Base-by-base conservation (phyloP, 768 basidiomycete genomes). In the Auricularia sp. region DNA sequence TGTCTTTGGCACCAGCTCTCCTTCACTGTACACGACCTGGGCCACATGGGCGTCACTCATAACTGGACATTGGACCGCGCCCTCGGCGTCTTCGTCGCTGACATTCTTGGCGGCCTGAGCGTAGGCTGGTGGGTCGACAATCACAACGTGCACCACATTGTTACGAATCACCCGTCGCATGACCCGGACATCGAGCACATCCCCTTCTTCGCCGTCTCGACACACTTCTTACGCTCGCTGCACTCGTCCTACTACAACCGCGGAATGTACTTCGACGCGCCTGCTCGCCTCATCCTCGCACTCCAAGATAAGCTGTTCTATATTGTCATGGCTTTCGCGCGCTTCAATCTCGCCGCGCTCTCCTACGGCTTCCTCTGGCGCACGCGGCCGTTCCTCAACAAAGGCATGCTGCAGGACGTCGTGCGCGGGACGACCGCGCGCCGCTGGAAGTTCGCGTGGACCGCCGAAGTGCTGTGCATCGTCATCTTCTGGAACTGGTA, bases 181-280 rank as follows among this genome's bases (percentile, higher is more conserved):
- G 90, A 92, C 72, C 90, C 90, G 2, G 90, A 91, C 71, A 91
- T 92, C 66, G 85, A 87, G 72, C 88, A 92, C 71, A 77, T 98
- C 18, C 97, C 97, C 14, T 97, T 99, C 80, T 86, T 99, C 69
- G 96, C 95, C 64, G 91, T 96, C 70, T 88, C 93, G 3, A 87
- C 92, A 10, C 82, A 80, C 16, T 99, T 98, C 78, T 86, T 97
- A 74, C 80, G 82, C 51, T 88, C 86, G 16, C 74, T 98, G 2
- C 97, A 90, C 83, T 96, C 93, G 3, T 92, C 95, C 0, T 99
- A 97, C 74, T 95, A 98, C 81, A 89, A 91, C 70, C 87, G 92
- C 44, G 81, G 87, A 66, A 87, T 98, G 83, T 74, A 76, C 51
- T 88, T 95, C 70, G 91, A 97, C 74, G 78, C 73, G 14, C 81